Conservation (phyloP, 2,329 filamentous ascomycete genomes). For the Fusarium clavum region DNA sequence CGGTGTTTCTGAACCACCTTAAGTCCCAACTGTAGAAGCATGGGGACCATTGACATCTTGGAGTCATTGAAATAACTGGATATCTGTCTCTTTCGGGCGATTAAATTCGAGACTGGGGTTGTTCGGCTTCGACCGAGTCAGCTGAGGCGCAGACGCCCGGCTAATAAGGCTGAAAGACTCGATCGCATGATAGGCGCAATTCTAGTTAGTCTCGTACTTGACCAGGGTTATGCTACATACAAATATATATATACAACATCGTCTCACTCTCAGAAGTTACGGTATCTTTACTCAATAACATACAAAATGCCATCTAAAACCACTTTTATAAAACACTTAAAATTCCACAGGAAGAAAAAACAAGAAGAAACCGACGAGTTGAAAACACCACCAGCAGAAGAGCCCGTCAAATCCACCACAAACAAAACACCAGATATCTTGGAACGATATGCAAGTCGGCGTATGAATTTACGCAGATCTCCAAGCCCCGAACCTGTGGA, state of each 20-base stretch:
- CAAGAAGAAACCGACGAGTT: constrained; percentile 10
- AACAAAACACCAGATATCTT: background rate
- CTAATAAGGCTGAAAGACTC: background rate
- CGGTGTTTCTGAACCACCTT: background rate
- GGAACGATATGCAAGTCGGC: background rate
- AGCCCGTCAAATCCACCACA: background rate
- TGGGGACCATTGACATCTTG: background rate
- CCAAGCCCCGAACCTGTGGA: background rate
- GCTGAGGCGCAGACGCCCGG: background rate
- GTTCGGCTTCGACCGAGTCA: background rate
- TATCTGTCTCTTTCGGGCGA: background rate
- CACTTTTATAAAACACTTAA: constrained; percentile 12
- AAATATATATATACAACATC: background rate
- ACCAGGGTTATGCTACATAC: background rate
- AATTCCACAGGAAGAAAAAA: background rate
- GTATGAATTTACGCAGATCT: background rate
- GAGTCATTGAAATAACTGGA: background rate
- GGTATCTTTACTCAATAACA: background rate
- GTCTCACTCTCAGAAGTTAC: background rate
- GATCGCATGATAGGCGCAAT: background rate
- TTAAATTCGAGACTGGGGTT: background rate
- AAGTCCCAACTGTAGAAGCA: background rate
- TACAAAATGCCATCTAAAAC: constrained; percentile 19
- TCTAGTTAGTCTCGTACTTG: background rate
- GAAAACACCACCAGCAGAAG: background rate